Evolutionary conservation across 768 basidiomycete genomes (phyloP).

Genomic region (Polyporus arcularius): DNA sequence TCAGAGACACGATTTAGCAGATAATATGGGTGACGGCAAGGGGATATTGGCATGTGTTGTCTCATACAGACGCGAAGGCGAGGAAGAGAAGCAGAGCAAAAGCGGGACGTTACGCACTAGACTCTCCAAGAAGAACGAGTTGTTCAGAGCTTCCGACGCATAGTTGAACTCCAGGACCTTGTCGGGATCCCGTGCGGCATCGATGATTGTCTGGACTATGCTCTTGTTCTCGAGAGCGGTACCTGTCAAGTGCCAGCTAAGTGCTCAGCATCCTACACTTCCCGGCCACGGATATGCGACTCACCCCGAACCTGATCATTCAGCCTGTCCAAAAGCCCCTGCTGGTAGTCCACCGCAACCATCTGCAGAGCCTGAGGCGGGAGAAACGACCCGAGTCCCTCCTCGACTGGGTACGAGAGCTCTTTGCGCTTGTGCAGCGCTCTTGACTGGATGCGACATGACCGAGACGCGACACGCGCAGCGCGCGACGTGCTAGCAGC

Average conservation of each 20-base stretch:
- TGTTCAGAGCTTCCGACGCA: conserved; percentile 90
- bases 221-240: conserved; percentile 49
- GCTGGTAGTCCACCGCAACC: conserved; percentile 82
- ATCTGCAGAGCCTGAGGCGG: conserved; percentile 70
- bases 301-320: conserved; percentile 75
- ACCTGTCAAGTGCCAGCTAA: conserved; percentile 11
- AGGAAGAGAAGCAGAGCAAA: conserved; percentile 2
- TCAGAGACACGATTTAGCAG: not conserved
- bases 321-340: conserved; percentile 76
- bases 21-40: too few species aligned
- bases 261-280: not conserved
- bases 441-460: conserved; percentile 29
- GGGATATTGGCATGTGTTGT: too few species aligned
- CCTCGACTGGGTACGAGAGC: conserved; percentile 66
- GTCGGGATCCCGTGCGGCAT: conserved; percentile 57
- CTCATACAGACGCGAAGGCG: not conserved
- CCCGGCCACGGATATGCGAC: conserved; percentile 5
- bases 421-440: conserved; percentile 51
- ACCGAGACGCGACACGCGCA: conserved; percentile 17
- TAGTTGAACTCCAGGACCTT: conserved; percentile 83
- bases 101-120: conserved; percentile 61
- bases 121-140: conserved; percentile 88
- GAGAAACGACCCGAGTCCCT: conserved; percentile 79
- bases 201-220: conserved; percentile 73
- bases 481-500: conserved; percentile 15